These are phyloP conservation scores for Aphanoascus verrucosus DNA, from an alignment of 2,329 filamentous ascomycete genomes.

Conservation along the genomic window DNA sequence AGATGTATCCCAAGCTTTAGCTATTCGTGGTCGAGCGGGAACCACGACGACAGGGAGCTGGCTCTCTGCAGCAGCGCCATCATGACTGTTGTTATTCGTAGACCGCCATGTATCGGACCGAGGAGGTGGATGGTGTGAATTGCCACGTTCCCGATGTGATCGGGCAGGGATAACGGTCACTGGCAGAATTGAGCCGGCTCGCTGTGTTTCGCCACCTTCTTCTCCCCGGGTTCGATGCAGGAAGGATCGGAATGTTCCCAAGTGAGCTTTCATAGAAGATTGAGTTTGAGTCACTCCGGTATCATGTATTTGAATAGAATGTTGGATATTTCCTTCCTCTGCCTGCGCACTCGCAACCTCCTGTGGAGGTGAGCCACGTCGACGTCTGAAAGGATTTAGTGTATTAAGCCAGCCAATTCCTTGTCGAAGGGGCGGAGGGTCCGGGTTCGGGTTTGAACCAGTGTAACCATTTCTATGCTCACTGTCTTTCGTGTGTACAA, in stretches of 20 bases:
- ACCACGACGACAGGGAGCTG: conserved; percentile 48
- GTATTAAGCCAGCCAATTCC: conserved; percentile 41
- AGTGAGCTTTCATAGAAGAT: conserved; percentile 36
- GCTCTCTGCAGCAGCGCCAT: neutral
- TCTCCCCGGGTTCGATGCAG: conserved; percentile 37
- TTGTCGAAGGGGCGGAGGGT: conserved; percentile 24
- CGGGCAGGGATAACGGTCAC: conserved; percentile 48
- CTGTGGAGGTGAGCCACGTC: conserved; percentile 47
- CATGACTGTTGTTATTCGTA: conserved; percentile 19
- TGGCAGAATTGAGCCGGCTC: conserved; percentile 37
- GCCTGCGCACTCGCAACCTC: conserved; percentile 50
- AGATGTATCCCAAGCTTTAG: conserved; percentile 41
- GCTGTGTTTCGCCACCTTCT: conserved; percentile 29
- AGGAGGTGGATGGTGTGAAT: conserved; percentile 10
- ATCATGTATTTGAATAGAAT: conserved; percentile 4
- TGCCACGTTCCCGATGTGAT: conserved; percentile 19
- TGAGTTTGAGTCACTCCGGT: conserved; percentile 35
- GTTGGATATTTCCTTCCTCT: conserved; percentile 21
- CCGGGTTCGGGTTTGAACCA: conserved; percentile 25
- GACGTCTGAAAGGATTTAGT: conserved; percentile 48
- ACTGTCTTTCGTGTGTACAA: conserved; percentile 10
- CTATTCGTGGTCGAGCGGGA: conserved; percentile 44
- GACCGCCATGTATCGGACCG: neutral
- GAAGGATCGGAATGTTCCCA: conserved; percentile 40
- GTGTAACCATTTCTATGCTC: conserved; percentile 20